phyloP scores from a whole-genome alignment of 2,329 filamentous ascomycete species.

The Dothideomycetidae sp. region DNA sequence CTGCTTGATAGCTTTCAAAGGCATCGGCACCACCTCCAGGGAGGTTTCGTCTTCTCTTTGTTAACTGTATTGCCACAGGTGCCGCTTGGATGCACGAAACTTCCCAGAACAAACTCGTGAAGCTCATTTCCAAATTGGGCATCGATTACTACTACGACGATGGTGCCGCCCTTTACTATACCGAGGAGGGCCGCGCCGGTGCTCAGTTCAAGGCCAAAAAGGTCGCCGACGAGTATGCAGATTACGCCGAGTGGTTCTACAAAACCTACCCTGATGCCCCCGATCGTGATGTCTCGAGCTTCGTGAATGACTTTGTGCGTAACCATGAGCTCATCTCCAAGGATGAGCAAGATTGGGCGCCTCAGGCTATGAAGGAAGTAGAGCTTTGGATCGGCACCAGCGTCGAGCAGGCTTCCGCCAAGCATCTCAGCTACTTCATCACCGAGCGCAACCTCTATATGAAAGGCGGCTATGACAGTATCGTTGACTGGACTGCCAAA shows the following conservation, averaged over 20 bases:
- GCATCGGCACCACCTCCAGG: conserved; percentile 3
- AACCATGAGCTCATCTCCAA: conserved; percentile 29
- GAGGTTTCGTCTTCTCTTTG: not conserved
- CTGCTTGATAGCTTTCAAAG: conserved; percentile 1
- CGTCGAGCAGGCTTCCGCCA: conserved; percentile 29
- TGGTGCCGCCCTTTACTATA: conserved; percentile 29
- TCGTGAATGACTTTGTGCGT: conserved; percentile 27
- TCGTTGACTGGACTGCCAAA: conserved; percentile 29
- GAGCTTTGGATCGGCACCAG: conserved; percentile 32
- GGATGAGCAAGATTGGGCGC: conserved; percentile 31
- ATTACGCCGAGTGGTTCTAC: conserved; percentile 30
- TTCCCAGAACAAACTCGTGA: conserved; percentile 31
- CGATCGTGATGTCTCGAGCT: conserved; percentile 27
- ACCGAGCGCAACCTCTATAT: conserved; percentile 33
- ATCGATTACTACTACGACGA: conserved; percentile 35
- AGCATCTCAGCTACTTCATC: conserved; percentile 30
- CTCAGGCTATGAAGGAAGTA: conserved; percentile 30
- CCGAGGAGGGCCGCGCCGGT: conserved; percentile 28
- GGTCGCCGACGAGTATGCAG: conserved; percentile 32
- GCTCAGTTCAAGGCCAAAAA: conserved; percentile 35
- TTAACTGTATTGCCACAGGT: conserved; percentile 17
- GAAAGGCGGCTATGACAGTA: conserved; percentile 32
- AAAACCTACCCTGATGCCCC: conserved; percentile 27
- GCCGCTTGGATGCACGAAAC: conserved; percentile 35
- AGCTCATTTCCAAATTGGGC: conserved; percentile 28